Evolutionary conservation across 495 filamentous ascomycete genomes (phyloP), one percentile per base, ranked within the genome.

Genomic region (Hyaloscypha variabilis): DNA sequence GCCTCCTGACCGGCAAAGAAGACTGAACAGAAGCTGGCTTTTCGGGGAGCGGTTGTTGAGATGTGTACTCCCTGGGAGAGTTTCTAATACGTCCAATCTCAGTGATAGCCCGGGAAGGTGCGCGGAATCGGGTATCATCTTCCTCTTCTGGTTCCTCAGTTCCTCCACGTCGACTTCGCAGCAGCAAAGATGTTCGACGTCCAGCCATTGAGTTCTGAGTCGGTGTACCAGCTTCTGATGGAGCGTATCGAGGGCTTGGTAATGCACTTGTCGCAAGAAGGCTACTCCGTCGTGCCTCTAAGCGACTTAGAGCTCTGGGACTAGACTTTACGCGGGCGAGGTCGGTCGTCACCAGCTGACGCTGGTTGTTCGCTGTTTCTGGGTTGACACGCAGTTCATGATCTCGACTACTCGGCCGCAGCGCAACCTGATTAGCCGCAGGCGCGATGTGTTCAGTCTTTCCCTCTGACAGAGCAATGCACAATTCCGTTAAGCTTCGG

Each of bases 401-500:
- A 57, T 69, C 71, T 36, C 68, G 70, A 59, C 69, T 77, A 10
- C 49, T 63, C 1, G 73, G 69, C n/a, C 71, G 50, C 8, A 62
- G 23, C 25, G 59, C 63, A 58, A 49, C 56, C 77, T 66, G 63
- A 29, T 34, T 60, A 28, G 10, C 26, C 3, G n/a, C 60, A 29
- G 64, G 39, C 23, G 42, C 19, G 8, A 10, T 50, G 28, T 50
- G 62, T 53, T 74, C 76, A 52, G 65, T 61, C 57, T 74, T 67
- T 59, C 78, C 82, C 63, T 92, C 90, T 58, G 90, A 90, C 51
- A 99, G 78, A 19, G 92, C 92, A 46, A 99, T 83, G 72, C 92
- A 97, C 25, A 99, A 81, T 71, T 99, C 95, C 2, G 95, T 98
- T 63, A 99, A 77, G 69, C 90, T 94, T 55, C 95, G 86, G 76